Evolutionary conservation across 2,329 filamentous ascomycete species (phyloP).

Genomic region (Botrytis deweyae): DNA sequence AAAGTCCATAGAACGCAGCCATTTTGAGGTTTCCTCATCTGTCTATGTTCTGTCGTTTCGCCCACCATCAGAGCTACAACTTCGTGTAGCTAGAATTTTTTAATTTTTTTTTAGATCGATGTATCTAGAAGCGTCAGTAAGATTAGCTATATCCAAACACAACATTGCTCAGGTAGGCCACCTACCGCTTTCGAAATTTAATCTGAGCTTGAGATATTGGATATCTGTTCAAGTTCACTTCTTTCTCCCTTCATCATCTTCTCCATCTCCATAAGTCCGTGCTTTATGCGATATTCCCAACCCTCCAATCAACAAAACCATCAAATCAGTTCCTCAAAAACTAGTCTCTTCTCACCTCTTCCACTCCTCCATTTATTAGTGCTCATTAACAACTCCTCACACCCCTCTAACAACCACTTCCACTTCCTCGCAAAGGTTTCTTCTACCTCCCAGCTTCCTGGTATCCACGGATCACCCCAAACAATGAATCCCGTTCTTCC

Average conservation of each 20-base stretch:
- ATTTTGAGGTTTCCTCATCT: background rate
- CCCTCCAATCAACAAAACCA: background rate
- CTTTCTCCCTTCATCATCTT: too few species aligned
- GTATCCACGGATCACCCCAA: constrained; percentile 50
- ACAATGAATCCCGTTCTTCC: constrained; percentile 44
- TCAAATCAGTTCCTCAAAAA: background rate
- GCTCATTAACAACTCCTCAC: constrained; percentile 41
- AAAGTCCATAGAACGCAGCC: background rate
- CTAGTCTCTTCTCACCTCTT: constrained; percentile 29
- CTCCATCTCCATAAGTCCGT: background rate
- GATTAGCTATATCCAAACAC: background rate
- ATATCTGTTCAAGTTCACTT: background rate
- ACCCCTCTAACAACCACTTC: constrained; percentile 43
- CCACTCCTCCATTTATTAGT: constrained; percentile 42
- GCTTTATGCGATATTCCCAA: background rate
- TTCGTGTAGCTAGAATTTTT: background rate
- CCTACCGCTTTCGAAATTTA: background rate
- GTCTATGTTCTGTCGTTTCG: background rate
- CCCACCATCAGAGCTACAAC: background rate
- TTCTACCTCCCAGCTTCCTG: constrained; percentile 49
- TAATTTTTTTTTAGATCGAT: too few species aligned
- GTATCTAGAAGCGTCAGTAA: background rate
- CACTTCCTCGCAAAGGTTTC: constrained; percentile 48
- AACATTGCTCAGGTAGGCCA: background rate
- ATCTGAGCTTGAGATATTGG: background rate